These are phyloP conservation scores for Diddensiella transvaalensis DNA, from an alignment of 805 yeast genomes.

Conservation along the genomic window DNA sequence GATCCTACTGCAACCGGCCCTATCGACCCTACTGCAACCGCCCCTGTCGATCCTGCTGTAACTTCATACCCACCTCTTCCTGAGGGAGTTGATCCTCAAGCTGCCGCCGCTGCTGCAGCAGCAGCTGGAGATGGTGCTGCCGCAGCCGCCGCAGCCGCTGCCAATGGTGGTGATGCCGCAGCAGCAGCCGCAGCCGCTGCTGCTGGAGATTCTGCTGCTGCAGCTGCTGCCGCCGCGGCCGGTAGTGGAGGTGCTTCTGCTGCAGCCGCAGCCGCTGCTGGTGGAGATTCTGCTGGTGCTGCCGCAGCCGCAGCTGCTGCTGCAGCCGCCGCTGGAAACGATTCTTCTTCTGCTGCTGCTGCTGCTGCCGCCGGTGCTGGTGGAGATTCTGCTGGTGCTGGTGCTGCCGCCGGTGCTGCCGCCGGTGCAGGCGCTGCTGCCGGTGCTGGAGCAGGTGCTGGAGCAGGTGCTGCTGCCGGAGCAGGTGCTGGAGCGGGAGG, in stretches of 20 bases:
- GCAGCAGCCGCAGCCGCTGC: not conserved
- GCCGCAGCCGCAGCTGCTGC: not conserved
- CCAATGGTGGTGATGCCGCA: not conserved
- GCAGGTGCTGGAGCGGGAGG: not conserved
- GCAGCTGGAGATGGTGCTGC: not conserved
- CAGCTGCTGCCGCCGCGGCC: constrained; percentile 5
- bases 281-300: not conserved
- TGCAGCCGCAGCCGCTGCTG: not conserved
- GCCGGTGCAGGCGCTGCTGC: not conserved
- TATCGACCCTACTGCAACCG: not conserved
- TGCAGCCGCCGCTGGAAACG: constrained; percentile 7
- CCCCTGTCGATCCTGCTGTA: not conserved
- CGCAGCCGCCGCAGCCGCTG: not conserved
- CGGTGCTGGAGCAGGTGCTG: constrained; percentile 9
- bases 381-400: not conserved
- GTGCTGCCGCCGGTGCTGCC: not conserved
- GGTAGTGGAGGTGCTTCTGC: constrained; percentile 1
- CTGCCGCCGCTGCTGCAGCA: not conserved
- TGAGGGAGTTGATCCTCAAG: not conserved
- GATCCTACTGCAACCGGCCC: not conserved
- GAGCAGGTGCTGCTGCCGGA: not conserved
- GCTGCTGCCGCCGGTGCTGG: not conserved
- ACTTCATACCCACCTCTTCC: not conserved
- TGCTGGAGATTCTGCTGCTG: not conserved
- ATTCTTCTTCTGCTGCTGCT: not conserved